Evolutionary conservation across 2,329 filamentous ascomycete genomes (phyloP).

Genomic region (Penicillium sp.): DNA sequence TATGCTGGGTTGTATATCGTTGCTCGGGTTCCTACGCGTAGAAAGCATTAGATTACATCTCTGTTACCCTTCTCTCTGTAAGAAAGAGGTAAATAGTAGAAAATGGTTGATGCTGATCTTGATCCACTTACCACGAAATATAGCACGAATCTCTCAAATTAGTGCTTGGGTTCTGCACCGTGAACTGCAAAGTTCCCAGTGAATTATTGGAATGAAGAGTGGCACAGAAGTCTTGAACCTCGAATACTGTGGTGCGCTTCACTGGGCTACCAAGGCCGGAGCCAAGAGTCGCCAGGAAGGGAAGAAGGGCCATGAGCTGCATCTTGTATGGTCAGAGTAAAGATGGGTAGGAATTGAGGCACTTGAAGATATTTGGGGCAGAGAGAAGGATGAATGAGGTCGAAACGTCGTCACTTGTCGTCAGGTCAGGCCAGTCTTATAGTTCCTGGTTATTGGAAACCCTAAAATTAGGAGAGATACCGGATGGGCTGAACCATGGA

Average conservation of each 20-base stretch:
- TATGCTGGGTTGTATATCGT: conserved; percentile 7
- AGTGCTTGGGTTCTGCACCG: neutral
- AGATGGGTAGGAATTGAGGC: neutral
- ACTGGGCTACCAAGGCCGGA: neutral
- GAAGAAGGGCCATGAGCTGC: neutral
- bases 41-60: neutral
- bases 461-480: neutral
- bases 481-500: neutral
- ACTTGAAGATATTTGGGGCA: neutral
- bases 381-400: neutral
- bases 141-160: neutral
- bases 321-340: neutral
- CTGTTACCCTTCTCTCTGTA: neutral
- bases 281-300: neutral
- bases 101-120: neutral
- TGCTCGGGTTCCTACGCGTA: conserved; percentile 4
- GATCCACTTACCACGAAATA: conserved; percentile 3
- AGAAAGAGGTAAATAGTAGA: neutral
- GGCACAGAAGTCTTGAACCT: neutral
- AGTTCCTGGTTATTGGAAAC: neutral
- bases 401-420: neutral
- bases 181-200: neutral
- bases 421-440: neutral
- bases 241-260: neutral
- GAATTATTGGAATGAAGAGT: neutral